Percentiles rank a stretch among this genome's conserved stretches.
Conservation (phyloP, 768 basidiomycete genomes). For the Erythrobasidium yunnanense region DNA sequence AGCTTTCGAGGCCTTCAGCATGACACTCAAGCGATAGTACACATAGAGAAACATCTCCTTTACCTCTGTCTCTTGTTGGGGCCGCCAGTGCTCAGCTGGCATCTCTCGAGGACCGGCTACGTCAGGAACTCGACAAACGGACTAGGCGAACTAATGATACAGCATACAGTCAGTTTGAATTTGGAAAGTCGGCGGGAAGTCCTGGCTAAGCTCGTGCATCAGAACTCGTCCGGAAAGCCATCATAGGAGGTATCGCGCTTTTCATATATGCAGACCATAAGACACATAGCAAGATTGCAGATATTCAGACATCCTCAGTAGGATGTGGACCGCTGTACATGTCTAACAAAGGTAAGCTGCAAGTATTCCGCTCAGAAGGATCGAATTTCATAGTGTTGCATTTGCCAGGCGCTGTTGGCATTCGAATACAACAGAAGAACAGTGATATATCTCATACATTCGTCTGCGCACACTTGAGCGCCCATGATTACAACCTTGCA, state of each 20-base stretch:
- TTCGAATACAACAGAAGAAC: slow-evolving; percentile 63
- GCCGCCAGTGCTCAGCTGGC: background rate
- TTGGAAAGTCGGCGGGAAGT: too few relatives aligned
- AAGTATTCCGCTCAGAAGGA: slow-evolving; percentile 55
- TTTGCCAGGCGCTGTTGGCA: slow-evolving; percentile 92
- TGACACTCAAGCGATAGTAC: too few relatives aligned
- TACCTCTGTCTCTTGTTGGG: slow-evolving; percentile 6
- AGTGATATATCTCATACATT: slow-evolving; percentile 51
- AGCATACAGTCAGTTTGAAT: background rate
- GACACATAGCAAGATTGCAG: slow-evolving; percentile 45
- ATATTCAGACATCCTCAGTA: slow-evolving; percentile 40
- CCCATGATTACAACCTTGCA: slow-evolving; percentile 58
- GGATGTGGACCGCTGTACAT: slow-evolving; percentile 15
- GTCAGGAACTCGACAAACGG: background rate
- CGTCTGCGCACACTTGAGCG: slow-evolving; percentile 81
- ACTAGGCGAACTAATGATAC: background rate
- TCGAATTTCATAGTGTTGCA: too few relatives aligned
- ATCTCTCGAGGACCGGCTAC: background rate
- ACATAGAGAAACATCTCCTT: slow-evolving; percentile 6
- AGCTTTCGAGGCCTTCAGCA: too few relatives aligned
- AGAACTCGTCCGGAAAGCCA: background rate
- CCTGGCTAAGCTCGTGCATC: too few relatives aligned
- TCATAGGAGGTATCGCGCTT: slow-evolving; percentile 72
- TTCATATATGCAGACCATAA: slow-evolving; percentile 68
- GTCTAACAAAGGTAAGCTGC: slow-evolving; percentile 17